Evolutionary conservation across 2,329 filamentous ascomycete genomes (phyloP).

Genomic region (Aspergillus ruber): DNA sequence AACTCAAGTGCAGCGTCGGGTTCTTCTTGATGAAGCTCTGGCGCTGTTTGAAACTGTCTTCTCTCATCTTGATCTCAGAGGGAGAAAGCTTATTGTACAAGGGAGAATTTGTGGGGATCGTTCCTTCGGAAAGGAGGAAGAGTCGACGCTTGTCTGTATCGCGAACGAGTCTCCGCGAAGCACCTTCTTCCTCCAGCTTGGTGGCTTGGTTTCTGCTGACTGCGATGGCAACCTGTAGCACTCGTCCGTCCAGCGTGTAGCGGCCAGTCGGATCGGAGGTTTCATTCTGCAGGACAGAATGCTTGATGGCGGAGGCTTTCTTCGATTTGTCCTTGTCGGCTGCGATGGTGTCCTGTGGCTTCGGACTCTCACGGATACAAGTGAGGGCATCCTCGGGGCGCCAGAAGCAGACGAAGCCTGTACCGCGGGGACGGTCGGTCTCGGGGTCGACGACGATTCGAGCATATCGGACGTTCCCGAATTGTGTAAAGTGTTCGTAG

Average conservation of each 20-base stretch:
- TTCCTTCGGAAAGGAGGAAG: conserved; percentile 81
- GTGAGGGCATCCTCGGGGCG: conserved; percentile 65
- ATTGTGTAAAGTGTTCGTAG: conserved; percentile 77
- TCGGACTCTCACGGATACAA: conserved; percentile 72
- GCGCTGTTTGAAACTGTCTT: conserved; percentile 78
- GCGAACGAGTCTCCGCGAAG: conserved; percentile 54
- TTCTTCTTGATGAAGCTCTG: conserved; percentile 88
- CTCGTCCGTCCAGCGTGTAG: conserved; percentile 85
- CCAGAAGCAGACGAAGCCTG: conserved; percentile 91
- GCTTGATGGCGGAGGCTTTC: conserved; percentile 51
- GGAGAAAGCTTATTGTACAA: conserved; percentile 70
- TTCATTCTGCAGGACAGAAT: conserved; percentile 84
- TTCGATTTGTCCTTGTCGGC: conserved; percentile 32
- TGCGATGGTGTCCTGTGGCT: conserved; percentile 37
- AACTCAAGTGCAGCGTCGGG: conserved; percentile 76
- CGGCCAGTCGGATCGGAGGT: conserved; percentile 70
- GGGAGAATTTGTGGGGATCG: conserved; percentile 68
- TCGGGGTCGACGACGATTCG: conserved; percentile 81
- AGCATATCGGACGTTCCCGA: conserved; percentile 84
- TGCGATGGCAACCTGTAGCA: conserved; percentile 76
- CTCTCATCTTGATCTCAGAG: conserved; percentile 78
- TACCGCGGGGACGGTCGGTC: conserved; percentile 82
- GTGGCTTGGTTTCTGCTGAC: conserved; percentile 77
- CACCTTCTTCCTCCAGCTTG: conserved; percentile 65
- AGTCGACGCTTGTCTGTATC: conserved; percentile 87